A percentile compares a stretch with the other conserved stretches of the same genome.
Evolutionary conservation across 2,329 filamentous ascomycete genomes (phyloP).

Genomic region (Metarhizium rileyi): DNA sequence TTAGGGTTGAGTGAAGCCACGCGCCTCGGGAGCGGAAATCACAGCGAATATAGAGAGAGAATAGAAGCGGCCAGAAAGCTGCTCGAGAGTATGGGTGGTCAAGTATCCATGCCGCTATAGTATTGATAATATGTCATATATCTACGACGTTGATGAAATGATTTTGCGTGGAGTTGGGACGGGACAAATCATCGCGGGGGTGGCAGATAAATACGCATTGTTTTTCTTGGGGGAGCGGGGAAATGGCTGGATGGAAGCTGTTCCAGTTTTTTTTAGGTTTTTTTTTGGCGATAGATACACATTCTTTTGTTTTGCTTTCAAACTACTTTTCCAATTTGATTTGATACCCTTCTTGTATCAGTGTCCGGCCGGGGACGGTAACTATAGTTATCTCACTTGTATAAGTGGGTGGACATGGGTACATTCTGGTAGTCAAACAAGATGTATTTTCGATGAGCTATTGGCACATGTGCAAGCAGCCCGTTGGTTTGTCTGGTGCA

Average conservation of each 20-base stretch:
- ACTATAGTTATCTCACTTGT: not conserved
- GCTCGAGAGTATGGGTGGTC: conserved; percentile 38
- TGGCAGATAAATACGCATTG: not conserved
- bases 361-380: not conserved
- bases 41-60: conserved; percentile 56
- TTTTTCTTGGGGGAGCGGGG: not conserved
- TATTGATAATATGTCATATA: not conserved
- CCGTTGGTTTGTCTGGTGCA: too few relatives aligned
- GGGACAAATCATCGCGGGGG: not conserved
- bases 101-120: not conserved
- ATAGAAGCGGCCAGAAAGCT: conserved; percentile 66
- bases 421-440: not conserved
- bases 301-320: not conserved
- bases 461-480: too few relatives aligned
- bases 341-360: conserved; percentile 18
- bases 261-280: not conserved
- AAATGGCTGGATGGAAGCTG: not conserved
- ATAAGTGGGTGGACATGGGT: not conserved
- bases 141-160: conserved; percentile 2
- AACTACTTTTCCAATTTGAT: conserved; percentile 1
- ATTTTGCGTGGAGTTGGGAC: not conserved
- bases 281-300: not conserved
- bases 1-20: conserved; percentile 46
- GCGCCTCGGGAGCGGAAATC: conserved; percentile 45
- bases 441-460: too few relatives aligned